A percentile compares a stretch with the other conserved stretches of the same genome.
These are phyloP conservation scores for Penicillium arizonense DNA, from an alignment of 495 filamentous ascomycete species.

Conservation along the genomic window DNA sequence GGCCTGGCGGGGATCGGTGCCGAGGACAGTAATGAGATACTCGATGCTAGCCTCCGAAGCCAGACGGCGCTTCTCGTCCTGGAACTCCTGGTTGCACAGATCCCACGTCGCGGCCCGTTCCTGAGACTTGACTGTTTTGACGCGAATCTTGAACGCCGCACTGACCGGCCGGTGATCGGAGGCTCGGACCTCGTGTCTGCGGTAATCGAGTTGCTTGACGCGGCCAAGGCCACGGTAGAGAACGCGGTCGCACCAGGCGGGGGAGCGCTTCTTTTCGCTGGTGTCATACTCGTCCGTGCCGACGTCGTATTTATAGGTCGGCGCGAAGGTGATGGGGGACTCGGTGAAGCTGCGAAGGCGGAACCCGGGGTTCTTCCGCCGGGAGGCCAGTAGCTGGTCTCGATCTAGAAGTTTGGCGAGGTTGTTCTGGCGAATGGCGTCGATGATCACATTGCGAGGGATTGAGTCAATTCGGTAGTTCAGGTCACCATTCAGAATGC, in stretches of 20 bases:
- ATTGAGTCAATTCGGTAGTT: conserved; percentile 99
- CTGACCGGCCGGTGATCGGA: conserved; percentile 94
- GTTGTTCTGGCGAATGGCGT: conserved; percentile 74
- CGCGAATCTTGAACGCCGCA: conserved; percentile 72
- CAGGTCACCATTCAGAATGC: conserved; percentile 91
- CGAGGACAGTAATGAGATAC: conserved; percentile 53
- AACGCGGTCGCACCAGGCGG: conserved; percentile 95
- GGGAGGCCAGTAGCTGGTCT: conserved; percentile 86
- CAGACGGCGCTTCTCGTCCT: conserved; percentile 61
- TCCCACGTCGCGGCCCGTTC: conserved; percentile 66
- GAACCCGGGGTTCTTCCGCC: conserved; percentile 85
- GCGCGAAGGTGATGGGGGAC: conserved; percentile 81
- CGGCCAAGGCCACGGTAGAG: conserved; percentile 80
- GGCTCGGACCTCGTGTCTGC: conserved; percentile 81
- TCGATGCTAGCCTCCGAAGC: conserved; percentile 60
- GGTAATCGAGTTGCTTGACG: conserved; percentile 84
- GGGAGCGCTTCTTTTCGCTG: conserved; percentile 91
- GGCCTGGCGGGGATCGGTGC: conserved; percentile 47
- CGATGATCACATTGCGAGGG: conserved; percentile 85
- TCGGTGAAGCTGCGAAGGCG: conserved; percentile 83
- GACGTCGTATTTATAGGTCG: conserved; percentile 98
- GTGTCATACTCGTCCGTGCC: conserved; percentile 92
- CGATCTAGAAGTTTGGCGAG: conserved; percentile 88
- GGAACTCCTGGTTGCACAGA: conserved; percentile 67
- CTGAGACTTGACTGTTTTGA: conserved; percentile 73